Conservation (phyloP, 2,329 filamentous ascomycete genomes). For the Colletotrichum agaves region DNA sequence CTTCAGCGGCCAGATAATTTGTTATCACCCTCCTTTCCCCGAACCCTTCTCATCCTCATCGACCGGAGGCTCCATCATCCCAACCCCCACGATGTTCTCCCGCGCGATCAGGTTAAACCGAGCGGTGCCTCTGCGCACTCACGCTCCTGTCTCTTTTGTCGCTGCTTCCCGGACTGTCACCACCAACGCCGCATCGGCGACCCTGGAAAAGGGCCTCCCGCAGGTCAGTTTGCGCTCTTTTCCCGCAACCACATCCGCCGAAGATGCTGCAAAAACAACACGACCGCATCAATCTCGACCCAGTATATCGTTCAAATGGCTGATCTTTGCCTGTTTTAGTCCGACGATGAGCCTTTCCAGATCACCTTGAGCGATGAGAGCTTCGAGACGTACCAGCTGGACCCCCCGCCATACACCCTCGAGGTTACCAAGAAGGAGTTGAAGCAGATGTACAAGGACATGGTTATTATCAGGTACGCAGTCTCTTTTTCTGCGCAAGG, state of each 20-base stretch:
- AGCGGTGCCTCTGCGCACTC: slow-evolving; percentile 68
- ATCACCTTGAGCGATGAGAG: slow-evolving; percentile 96
- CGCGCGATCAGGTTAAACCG: slow-evolving; percentile 72
- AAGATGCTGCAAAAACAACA: slow-evolving; percentile 2
- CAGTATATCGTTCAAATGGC: slow-evolving; percentile 8
- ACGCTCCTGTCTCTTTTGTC: slow-evolving; percentile 56
- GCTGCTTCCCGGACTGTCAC: slow-evolving; percentile 81
- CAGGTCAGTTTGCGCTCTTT: slow-evolving; percentile 51
- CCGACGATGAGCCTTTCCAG: slow-evolving; percentile 93
- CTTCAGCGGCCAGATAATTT: slow-evolving; percentile 47
- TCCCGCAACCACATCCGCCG: slow-evolving; percentile 11
- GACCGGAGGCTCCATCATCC: slow-evolving; percentile 46
- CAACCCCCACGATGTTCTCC: slow-evolving; percentile 71
- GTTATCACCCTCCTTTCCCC: slow-evolving; percentile 43
- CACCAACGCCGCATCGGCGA: slow-evolving; percentile 92
- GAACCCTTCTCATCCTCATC: slow-evolving; percentile 45
- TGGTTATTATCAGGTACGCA: slow-evolving; percentile 90
- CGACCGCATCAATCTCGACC: neutral
- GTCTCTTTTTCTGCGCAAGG: neutral
- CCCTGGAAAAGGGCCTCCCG: slow-evolving; percentile 80
- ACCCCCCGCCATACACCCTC: slow-evolving; percentile 92
- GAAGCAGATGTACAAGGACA: slow-evolving; percentile 99
- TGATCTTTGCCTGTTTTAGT: slow-evolving; percentile 60
- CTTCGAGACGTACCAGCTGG: slow-evolving; percentile 99
- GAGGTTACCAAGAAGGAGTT: slow-evolving; percentile 97